Conservation (phyloP, 306 rosid species). For the Acacia melanoxylon region DNA sequence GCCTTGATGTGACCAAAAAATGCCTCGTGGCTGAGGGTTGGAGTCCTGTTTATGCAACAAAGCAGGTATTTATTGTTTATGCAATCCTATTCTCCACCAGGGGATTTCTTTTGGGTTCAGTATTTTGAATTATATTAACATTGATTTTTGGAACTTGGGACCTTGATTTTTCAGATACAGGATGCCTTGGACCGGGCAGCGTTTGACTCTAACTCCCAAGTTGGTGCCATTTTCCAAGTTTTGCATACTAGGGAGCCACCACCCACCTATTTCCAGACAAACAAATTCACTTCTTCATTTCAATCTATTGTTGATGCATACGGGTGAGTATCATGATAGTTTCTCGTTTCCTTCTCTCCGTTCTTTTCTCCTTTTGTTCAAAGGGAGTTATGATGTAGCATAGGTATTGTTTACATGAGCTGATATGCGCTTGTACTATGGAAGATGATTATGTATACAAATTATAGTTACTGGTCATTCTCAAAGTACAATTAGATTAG, state of each 20-base stretch:
- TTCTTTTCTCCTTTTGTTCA: constrained; percentile 14
- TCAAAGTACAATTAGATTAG: background rate
- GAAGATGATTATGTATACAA: constrained; percentile 8
- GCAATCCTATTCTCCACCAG: constrained; percentile 8
- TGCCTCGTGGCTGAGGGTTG: constrained; percentile 98
- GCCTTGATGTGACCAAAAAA: constrained; percentile 93
- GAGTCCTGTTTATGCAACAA: constrained; percentile 87
- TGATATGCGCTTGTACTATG: constrained; percentile 11
- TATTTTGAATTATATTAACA: background rate
- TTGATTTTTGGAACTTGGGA: constrained; percentile 16
- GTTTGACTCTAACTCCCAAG: constrained; percentile 68
- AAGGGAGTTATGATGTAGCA: constrained; percentile 10
- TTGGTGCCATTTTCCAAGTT: constrained; percentile 80
- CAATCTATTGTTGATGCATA: constrained; percentile 86
- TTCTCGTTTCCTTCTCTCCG: constrained; percentile 12
- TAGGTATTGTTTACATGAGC: constrained; percentile 22
- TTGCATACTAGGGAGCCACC: constrained; percentile 68
- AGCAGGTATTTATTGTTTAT: constrained; percentile 56
- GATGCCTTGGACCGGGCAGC: constrained; percentile 68
- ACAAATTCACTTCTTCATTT: constrained; percentile 71
- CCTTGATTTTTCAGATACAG: constrained; percentile 55
- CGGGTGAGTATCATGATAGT: constrained; percentile 56
- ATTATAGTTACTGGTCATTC: constrained; percentile 9
- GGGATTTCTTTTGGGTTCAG: constrained; percentile 19
- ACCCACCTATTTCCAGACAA: constrained; percentile 71